Base-by-base conservation (phyloP, 1,139 yeast species). In the Candida sanyaensis region DNA sequence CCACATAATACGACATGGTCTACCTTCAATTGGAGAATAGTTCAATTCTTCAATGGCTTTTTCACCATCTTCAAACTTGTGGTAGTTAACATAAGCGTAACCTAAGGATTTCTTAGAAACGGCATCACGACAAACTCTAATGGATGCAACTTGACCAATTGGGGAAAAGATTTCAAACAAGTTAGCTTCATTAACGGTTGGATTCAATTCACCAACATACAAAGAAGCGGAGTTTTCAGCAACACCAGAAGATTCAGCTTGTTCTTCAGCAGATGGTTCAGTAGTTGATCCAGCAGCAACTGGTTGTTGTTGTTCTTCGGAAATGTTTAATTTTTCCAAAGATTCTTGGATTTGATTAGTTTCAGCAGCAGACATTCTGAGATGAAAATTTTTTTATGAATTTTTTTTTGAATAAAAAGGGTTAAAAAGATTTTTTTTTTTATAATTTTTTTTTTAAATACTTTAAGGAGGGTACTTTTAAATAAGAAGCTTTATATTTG, bases 1-100 rank as follows among this genome's bases (percentile, higher is more conserved):
- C 97, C 98, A 92, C 99, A 95, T 95, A 78, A 93, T 93, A 77
- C 99, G 92, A 78, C 98, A 91, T 64, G 97, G 93, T 68, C 88
- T 91, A 66, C 97, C 98, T 75, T 92, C 93, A 75, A 93, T 85
- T 65, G 84, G 85, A 54, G 91, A 76, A 79, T 93, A 93, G 88
- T 93, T 95, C 75, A 95, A 83, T 74, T 91, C 96, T 68, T 91
- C 96, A 70, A 93, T 80, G 57, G 99, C 99, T 67, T 82, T 86
- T 76, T 88, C 93, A 65, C 97, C 99, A 68, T 95, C 97, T 57
- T 81, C 88, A 59, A 82, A 74, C 72, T 86, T 84, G 80, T 88
- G 93, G 86, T 78, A 93, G 87, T 93, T 93, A 65, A 95, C 97
- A 77, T 93, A 93, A 65, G 98, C 99, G 73, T 93, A 95, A 66